phyloP scores from a whole-genome alignment of 2,329 filamentous ascomycete species.

The Cladosporium sp. region DNA sequence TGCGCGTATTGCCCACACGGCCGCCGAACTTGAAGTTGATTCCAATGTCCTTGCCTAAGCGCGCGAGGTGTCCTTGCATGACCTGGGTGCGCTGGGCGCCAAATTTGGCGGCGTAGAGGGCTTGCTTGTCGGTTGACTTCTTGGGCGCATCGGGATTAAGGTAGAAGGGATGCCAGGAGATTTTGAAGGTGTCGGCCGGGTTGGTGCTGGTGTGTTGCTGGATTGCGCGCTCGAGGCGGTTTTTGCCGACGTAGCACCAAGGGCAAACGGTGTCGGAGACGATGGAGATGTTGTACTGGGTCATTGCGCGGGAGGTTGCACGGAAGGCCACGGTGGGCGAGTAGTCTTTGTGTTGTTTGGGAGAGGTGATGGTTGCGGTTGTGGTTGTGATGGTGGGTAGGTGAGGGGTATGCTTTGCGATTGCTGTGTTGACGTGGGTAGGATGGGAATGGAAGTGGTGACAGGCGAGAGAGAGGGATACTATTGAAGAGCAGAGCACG shows the following conservation, averaged over 20 bases:
- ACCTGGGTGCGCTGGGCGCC: constrained; percentile 56
- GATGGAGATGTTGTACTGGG: constrained; percentile 70
- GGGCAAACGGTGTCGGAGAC: constrained; percentile 81
- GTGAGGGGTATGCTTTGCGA: not conserved
- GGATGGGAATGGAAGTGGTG: not conserved
- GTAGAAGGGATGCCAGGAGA: constrained; percentile 76
- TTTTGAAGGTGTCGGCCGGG: constrained; percentile 64
- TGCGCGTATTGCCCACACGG: constrained; percentile 69
- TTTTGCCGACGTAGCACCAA: constrained; percentile 72
- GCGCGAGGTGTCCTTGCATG: constrained; percentile 55
- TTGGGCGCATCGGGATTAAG: constrained; percentile 63
- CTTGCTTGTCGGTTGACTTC: constrained; percentile 46
- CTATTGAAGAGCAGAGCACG: not conserved
- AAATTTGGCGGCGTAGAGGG: constrained; percentile 60
- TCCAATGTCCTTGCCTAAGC: constrained; percentile 60
- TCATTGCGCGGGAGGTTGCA: constrained; percentile 50
- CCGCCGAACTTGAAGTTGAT: constrained; percentile 71
- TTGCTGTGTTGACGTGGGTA: not conserved
- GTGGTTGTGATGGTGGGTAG: not conserved
- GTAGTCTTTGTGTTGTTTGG: not conserved
- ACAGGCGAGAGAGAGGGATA: not conserved
- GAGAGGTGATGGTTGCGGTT: not conserved
- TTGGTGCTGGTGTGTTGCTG: constrained; percentile 53
- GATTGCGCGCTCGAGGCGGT: constrained; percentile 70
- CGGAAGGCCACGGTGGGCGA: constrained; percentile 21